Evolutionary conservation across 345 rosid species (phyloP).

Genomic region (Eucalyptus albens): DNA sequence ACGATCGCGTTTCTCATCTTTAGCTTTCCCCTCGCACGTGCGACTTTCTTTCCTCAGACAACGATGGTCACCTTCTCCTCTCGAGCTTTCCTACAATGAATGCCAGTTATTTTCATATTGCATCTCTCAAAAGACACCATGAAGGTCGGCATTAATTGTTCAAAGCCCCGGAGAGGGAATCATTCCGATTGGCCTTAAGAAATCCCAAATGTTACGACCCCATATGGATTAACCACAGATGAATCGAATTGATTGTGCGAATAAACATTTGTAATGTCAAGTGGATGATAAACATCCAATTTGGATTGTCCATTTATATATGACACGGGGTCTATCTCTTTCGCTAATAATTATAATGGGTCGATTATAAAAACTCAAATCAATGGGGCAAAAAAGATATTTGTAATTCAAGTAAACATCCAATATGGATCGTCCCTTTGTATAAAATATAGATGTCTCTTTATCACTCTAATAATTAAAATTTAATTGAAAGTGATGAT

Average conservation of each 20-base stretch:
- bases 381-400: rapidly evolving
- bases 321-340: too few relatives aligned
- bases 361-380: not conserved
- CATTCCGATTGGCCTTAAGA: not conserved
- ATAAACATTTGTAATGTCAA: not conserved
- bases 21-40: not conserved
- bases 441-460: not conserved
- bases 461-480: not conserved
- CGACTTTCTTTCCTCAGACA: not conserved
- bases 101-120: not conserved
- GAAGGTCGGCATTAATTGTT: not conserved
- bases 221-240: not conserved
- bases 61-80: not conserved
- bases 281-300: not conserved
- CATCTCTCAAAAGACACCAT: not conserved
- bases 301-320: too few relatives aligned
- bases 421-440: not conserved
- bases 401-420: not conserved
- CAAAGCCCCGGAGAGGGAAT: too few relatives aligned
- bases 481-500: not conserved
- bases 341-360: too few relatives aligned
- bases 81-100: not conserved
- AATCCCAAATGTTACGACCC: not conserved
- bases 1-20: not conserved
- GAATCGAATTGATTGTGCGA: rapidly evolving